Percentiles rank a stretch among this genome's conserved stretches.
Conservation (phyloP, 192 early-diverging fungal species). For the Geranomyces variabilis region DNA sequence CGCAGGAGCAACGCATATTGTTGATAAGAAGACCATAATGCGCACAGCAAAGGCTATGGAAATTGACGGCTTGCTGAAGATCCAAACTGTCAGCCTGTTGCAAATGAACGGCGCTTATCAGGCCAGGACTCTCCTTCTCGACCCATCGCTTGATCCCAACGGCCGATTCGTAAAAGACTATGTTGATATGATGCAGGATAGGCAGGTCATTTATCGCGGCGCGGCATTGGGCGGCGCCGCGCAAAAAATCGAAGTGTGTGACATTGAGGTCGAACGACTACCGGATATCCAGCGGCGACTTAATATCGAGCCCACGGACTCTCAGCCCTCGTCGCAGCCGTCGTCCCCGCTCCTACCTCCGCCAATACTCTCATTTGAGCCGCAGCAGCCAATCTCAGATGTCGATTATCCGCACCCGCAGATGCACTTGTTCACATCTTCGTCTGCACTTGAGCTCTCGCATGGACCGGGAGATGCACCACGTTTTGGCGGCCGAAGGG, state of each 20-base stretch:
- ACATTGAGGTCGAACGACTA: slow-evolving; percentile 34
- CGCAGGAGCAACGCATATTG: not conserved
- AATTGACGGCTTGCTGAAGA: slow-evolving; percentile 45
- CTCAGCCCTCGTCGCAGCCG: no score
- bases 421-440: no score
- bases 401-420: no score
- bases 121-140: slow-evolving; percentile 51
- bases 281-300: slow-evolving; percentile 15
- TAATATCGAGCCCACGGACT: not conserved
- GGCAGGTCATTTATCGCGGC: slow-evolving; percentile 3
- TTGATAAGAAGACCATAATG: slow-evolving; percentile 58
- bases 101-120: slow-evolving; percentile 45
- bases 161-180: slow-evolving; percentile 50
- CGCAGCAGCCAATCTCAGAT: no score
- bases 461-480: no score
- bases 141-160: slow-evolving; percentile 39
- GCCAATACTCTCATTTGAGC: no score
- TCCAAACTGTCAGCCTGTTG: slow-evolving; percentile 48
- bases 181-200: slow-evolving; percentile 30
- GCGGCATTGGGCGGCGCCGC: no score
- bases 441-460: no score
- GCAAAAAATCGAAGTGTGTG: slow-evolving; percentile 21
- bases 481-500: no score
- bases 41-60: slow-evolving; percentile 51
- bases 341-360: no score